Evolutionary conservation across 805 yeast genomes (phyloP), one percentile per base, ranked within the genome.

Genomic region (Sugiyamaella chiloensis): DNA sequence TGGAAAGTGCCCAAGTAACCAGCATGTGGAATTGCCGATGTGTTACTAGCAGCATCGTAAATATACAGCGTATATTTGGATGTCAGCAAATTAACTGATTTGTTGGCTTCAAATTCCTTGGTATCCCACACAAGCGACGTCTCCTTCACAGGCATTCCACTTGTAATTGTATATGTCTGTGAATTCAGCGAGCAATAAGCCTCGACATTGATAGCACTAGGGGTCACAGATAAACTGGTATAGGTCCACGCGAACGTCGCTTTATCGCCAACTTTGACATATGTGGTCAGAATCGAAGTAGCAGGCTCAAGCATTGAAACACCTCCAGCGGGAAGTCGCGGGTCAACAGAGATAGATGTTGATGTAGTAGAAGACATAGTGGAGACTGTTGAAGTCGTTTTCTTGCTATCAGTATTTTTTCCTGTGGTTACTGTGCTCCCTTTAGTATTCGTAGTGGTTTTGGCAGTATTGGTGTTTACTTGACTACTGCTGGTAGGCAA

Each of bases 181-280:
- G 52, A 42, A 55, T 69, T 70, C 40, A 19, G 29, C 1, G 69
- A 57, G 58, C 74, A 70, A 39, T 56, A 54, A 4, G 69, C 69
- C 47, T 66, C 69, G 30, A 69, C 61, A 43, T 70, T 67, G 37
- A 70, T 49, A 0, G 64, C 65, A 6, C 59, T 49, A 1, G 74
- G 74, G 6, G 69, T 59, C n/a, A 64, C 58, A 2, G 46, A 35
- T 12, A 69, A 58, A 45, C 59, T 56, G 11, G 73, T 68, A 52
- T 63, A 69, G 26, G 61, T 59, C 74, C 74, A 69, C 26, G 62
- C 56, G 50, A 70, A 69, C 5, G 74, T 67, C 17, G 71, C 73
- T 24, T 54, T 50, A 17, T 59, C 63, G 2, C 74, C 73, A 26
- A 64, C 52, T 52, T 65, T 66, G 46, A 69, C 54, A 44, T 69